Percentiles rank a stretch among this genome's conserved stretches.
These are phyloP conservation scores for Camelina sativa DNA, from an alignment of 345 rosid genomes.

Conservation along the genomic window DNA sequence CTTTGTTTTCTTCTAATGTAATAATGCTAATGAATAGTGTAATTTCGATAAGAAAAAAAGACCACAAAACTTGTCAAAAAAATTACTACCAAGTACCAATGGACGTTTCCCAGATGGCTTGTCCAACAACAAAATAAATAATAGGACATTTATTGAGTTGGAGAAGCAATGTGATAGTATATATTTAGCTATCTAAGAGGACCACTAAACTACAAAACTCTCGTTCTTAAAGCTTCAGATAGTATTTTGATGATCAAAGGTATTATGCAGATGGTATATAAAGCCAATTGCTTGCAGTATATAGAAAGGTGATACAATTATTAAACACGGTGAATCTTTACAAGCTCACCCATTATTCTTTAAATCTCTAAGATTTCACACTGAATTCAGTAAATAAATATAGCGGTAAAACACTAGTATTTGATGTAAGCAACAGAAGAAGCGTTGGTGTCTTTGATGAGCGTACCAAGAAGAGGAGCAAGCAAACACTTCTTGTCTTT, in stretches of 20 bases:
- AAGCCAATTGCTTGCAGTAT: background rate
- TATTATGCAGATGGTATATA: background rate
- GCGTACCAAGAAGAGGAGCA: conserved; percentile 40
- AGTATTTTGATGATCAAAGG: background rate
- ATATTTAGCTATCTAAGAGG: background rate
- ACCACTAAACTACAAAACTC: background rate
- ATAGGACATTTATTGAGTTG: background rate
- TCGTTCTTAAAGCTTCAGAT: background rate
- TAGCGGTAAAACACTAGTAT: conserved; percentile 1
- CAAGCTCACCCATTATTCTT: conserved; percentile 17
- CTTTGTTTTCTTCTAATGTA: background rate
- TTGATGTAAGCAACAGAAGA: conserved; percentile 45
- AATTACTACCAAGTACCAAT: background rate
- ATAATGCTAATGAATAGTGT: background rate
- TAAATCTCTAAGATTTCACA: background rate
- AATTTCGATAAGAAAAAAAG: background rate
- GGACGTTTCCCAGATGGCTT: background rate
- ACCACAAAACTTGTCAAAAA: background rate
- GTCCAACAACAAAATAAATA: background rate
- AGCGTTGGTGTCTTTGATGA: conserved; percentile 37
- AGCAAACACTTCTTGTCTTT: conserved; percentile 53
- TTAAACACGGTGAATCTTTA: background rate
- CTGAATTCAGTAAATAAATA: background rate
- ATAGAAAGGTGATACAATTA: background rate
- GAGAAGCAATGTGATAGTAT: background rate